Evolutionary conservation across 352 stramenopile genomes (phyloP).

Genomic region (Globisporangium barbulae): DNA sequence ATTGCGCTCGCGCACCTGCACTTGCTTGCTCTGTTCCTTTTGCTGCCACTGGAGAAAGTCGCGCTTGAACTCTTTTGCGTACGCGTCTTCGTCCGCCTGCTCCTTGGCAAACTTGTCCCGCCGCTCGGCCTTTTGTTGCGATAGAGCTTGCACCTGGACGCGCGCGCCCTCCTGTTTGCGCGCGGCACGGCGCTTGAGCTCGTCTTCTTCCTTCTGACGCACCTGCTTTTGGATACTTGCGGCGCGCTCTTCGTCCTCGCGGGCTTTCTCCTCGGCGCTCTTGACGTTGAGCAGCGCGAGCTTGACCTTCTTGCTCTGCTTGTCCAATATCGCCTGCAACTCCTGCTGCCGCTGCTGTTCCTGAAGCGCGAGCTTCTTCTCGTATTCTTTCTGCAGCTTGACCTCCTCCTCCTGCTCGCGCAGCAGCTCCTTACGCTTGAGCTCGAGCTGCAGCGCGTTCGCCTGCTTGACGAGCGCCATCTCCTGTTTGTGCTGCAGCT

Average conservation of each 20-base stretch:
- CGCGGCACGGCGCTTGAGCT: conserved; percentile 29
- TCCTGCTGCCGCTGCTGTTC: conserved; percentile 42
- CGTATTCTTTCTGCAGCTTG: conserved; percentile 41
- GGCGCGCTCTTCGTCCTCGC: conserved; percentile 50
- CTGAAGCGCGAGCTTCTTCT: conserved; percentile 44
- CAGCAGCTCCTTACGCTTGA: conserved; percentile 36
- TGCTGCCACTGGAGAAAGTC: conserved; percentile 47
- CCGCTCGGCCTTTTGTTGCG: conserved; percentile 45
- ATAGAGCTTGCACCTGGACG: conserved; percentile 34
- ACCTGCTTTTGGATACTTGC: conserved; percentile 38
- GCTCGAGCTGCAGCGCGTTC: conserved; percentile 46
- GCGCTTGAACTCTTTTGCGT: conserved; percentile 41
- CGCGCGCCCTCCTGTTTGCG: conserved; percentile 31
- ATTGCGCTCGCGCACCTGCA: conserved; percentile 32
- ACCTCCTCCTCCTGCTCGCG: conserved; percentile 44
- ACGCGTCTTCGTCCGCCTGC: conserved; percentile 35
- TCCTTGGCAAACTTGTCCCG: conserved; percentile 21
- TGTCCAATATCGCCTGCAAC: conserved; percentile 41
- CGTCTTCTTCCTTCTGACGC: conserved; percentile 31
- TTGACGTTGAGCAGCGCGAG: conserved; percentile 58
- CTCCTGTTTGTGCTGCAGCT: conserved; percentile 39
- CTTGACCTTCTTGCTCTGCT: conserved; percentile 55
- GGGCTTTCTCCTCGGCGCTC: conserved; percentile 52
- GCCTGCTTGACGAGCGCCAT: conserved; percentile 44
- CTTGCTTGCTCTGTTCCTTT: conserved; percentile 26